These are phyloP conservation scores for Haplosporangium gracile DNA, from an alignment of 192 early-diverging fungal genomes.

Conservation along the genomic window DNA sequence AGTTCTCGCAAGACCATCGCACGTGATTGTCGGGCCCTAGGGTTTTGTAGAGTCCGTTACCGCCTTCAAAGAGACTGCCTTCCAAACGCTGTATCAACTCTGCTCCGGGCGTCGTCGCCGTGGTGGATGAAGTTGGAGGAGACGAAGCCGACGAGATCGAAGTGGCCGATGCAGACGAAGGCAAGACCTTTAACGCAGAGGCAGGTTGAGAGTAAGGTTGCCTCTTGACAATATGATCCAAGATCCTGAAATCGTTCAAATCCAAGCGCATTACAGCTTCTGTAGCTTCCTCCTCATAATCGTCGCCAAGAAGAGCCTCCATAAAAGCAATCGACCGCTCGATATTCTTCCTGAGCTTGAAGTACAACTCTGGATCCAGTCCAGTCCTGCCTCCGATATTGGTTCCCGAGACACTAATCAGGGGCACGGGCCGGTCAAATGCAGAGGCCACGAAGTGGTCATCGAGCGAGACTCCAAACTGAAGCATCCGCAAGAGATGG, in stretches of 20 bases:
- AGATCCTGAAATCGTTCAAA: constrained; percentile 37
- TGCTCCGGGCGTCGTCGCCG: background rate
- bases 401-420: constrained; percentile 13
- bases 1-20: constrained; percentile 36
- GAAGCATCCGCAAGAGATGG: constrained; percentile 40
- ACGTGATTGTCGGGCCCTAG: background rate
- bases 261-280: constrained; percentile 20
- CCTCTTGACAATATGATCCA: constrained; percentile 39
- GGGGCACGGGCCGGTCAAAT: constrained; percentile 29
- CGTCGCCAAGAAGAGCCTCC: constrained; percentile 36
- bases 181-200: background rate
- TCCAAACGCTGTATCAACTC: constrained; percentile 1
- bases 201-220: constrained; percentile 22
- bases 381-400: constrained; percentile 7
- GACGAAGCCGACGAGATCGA: background rate
- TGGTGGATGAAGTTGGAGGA: background rate
- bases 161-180: background rate
- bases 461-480: constrained; percentile 39
- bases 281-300: constrained; percentile 32
- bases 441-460: constrained; percentile 36
- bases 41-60: constrained; percentile 27
- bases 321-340: constrained; percentile 47
- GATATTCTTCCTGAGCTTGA: constrained; percentile 31
- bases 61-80: constrained; percentile 11
- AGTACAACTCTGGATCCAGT: constrained; percentile 27